These are phyloP conservation scores for Babesia sp. DNA, from an alignment of 169 alveolate species.

Conservation along the genomic window DNA sequence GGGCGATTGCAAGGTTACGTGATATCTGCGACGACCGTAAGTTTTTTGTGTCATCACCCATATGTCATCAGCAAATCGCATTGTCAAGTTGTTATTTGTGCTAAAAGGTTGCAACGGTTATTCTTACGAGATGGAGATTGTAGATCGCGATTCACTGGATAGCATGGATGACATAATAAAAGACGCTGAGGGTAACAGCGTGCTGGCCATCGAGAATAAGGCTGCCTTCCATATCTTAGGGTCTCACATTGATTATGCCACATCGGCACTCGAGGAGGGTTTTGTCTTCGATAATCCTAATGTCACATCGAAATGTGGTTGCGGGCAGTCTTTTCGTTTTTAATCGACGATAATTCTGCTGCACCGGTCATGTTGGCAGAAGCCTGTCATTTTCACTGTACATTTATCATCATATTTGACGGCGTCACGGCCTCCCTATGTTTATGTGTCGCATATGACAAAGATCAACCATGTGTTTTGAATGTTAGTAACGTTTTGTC, in stretches of 20 bases:
- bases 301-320: constrained; percentile 67
- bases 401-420: too few relatives aligned
- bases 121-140: constrained; percentile 56
- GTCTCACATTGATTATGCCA: constrained; percentile 46
- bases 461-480: too few relatives aligned
- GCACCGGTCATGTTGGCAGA: too few relatives aligned
- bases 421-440: too few relatives aligned
- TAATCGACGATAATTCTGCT: background rate
- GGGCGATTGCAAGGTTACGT: constrained; percentile 31
- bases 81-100: constrained; percentile 45
- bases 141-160: constrained; percentile 30
- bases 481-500: too few relatives aligned
- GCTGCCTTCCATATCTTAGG: constrained; percentile 63
- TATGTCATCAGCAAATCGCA: constrained; percentile 24
- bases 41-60: background rate
- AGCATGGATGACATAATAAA: constrained; percentile 54
- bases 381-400: too few relatives aligned
- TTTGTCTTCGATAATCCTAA: constrained; percentile 65
- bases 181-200: constrained; percentile 41
- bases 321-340: constrained; percentile 59
- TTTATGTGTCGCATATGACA: too few relatives aligned
- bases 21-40: constrained; percentile 41
- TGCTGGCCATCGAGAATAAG: constrained; percentile 65
- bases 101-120: constrained; percentile 70
- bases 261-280: constrained; percentile 54